These are phyloP conservation scores for Parmales sp. DNA, from an alignment of 108 stramenopile genomes.

Conservation along the genomic window DNA sequence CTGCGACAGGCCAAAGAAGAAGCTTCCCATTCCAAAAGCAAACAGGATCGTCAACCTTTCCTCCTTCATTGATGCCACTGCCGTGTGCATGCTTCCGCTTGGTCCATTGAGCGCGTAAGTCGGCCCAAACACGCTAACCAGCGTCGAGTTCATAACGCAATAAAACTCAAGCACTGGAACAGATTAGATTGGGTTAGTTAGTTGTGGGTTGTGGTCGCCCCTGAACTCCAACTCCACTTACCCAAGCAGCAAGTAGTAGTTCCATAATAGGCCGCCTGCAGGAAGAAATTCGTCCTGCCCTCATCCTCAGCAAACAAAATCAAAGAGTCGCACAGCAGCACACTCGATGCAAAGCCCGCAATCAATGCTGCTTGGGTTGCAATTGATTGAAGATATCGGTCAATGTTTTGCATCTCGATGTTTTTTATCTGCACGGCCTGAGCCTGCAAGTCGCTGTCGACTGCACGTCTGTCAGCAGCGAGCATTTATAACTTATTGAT, in stretches of 20 bases:
- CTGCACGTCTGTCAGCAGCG: neutral
- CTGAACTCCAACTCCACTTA: too few species aligned
- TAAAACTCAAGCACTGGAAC: slow-evolving; percentile 9
- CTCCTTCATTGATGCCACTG: slow-evolving; percentile 3
- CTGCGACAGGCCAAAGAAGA: neutral
- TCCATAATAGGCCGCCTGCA: neutral
- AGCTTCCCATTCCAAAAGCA: neutral
- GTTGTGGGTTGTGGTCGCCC: too few species aligned
- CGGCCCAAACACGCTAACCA: neutral
- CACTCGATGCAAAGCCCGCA: neutral
- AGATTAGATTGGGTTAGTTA: too few species aligned
- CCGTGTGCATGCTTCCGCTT: neutral
- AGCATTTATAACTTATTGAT: too few species aligned
- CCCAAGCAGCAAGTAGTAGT: neutral
- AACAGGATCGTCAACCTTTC: neutral
- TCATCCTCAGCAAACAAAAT: neutral
- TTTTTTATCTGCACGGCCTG: slow-evolving; percentile 7
- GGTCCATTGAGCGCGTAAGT: slow-evolving; percentile 3
- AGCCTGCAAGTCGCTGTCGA: neutral
- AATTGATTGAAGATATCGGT: neutral
- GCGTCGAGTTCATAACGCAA: slow-evolving; percentile 2
- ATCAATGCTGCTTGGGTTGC: neutral
- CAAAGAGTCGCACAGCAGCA: neutral
- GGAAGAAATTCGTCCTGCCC: neutral
- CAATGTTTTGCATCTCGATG: slow-evolving; percentile 8